Percentiles rank a stretch among this genome's conserved stretches.
phyloP scores from a whole-genome alignment of 108 stramenopile genomes.

The Conticribra weissflogii region DNA sequence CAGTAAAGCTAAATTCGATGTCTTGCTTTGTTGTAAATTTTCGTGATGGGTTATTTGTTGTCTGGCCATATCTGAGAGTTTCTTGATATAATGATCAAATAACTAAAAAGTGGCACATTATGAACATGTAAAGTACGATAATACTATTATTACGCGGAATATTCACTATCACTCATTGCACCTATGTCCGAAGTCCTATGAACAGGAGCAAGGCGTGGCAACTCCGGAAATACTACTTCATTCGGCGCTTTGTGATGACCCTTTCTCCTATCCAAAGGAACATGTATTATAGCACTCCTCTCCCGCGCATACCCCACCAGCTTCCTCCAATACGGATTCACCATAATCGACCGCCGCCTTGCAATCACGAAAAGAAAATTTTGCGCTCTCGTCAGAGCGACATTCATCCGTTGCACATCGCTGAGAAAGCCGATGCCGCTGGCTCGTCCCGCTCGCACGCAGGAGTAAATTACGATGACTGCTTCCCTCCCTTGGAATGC shows the following conservation, averaged over 20 bases:
- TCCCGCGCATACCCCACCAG: slow-evolving; percentile 37
- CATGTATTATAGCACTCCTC: slow-evolving; percentile 39
- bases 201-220: slow-evolving; percentile 33
- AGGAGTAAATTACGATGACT: slow-evolving; percentile 69
- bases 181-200: background rate
- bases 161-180: slow-evolving; percentile 22
- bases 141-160: slow-evolving; percentile 34
- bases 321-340: slow-evolving; percentile 51
- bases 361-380: slow-evolving; percentile 54
- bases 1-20: no score
- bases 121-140: no score
- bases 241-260: background rate
- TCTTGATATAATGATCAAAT: no score
- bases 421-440: slow-evolving; percentile 80
- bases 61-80: no score
- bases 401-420: slow-evolving; percentile 90
- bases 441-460: slow-evolving; percentile 57
- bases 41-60: no score
- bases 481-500: slow-evolving; percentile 81
- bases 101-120: no score
- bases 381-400: slow-evolving; percentile 79
- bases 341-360: slow-evolving; percentile 38
- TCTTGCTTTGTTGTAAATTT: no score
- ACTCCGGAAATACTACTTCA: slow-evolving; percentile 35
- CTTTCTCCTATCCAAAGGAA: slow-evolving; percentile 25